Evolutionary conservation across 2,329 filamentous ascomycete genomes (phyloP).

Genomic region (Fusarium globosum): DNA sequence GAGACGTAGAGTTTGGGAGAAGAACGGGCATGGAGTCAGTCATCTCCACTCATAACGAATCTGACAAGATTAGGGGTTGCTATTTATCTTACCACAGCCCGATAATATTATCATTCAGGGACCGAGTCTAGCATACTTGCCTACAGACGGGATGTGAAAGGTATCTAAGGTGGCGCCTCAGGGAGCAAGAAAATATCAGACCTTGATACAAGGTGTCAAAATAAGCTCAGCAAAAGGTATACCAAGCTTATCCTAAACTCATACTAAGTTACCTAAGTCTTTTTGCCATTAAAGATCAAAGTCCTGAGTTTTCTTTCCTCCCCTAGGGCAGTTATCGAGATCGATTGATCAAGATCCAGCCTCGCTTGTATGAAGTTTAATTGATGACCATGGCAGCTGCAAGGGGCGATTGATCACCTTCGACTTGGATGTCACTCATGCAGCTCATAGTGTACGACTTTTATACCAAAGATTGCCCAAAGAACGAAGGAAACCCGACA

Average conservation of each 20-base stretch:
- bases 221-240: too few relatives aligned
- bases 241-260: too few relatives aligned
- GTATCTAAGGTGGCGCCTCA: background rate
- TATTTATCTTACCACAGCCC: background rate
- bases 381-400: background rate
- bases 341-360: background rate
- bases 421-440: background rate
- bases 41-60: background rate
- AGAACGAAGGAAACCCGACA: background rate
- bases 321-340: background rate
- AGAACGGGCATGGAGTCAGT: background rate
- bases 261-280: too few relatives aligned
- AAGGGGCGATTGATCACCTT: background rate
- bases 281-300: too few relatives aligned
- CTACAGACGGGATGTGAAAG: background rate
- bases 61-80: background rate
- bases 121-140: background rate
- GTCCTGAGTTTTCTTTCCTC: too few relatives aligned
- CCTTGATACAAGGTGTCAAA: too few relatives aligned
- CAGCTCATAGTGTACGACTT: background rate
- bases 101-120: background rate
- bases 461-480: background rate
- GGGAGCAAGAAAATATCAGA: too few relatives aligned
- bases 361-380: background rate
- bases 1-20: constrained; percentile 6